Conservation (phyloP, 305 asterid species). For the Fraxinus dipetala region DNA sequence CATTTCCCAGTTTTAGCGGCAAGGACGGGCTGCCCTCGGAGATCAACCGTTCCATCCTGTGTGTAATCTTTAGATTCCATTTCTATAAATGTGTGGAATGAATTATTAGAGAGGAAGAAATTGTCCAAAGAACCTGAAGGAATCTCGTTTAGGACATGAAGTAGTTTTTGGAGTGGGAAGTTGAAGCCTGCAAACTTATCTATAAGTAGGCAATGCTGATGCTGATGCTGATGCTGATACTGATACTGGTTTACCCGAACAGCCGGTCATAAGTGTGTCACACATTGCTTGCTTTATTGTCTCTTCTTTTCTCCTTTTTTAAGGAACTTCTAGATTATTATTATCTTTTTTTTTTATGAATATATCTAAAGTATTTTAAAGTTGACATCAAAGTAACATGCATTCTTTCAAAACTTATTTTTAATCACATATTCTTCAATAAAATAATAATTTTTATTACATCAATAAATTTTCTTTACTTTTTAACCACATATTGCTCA, state of each 20-base stretch:
- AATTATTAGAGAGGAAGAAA: not conserved
- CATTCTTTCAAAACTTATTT: no score
- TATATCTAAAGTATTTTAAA: not conserved
- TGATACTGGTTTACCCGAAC: slow-evolving; percentile 20
- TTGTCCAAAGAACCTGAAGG: slow-evolving; percentile 14
- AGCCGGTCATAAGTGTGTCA: slow-evolving; percentile 22
- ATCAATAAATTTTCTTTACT: no score
- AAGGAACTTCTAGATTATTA: not conserved
- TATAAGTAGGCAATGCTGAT: slow-evolving; percentile 32
- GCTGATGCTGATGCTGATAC: not conserved
- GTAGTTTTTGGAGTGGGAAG: slow-evolving; percentile 22
- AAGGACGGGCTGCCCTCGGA: slow-evolving; percentile 59
- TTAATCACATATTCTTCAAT: no score
- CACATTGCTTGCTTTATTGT: not conserved
- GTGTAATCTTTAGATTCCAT: slow-evolving; percentile 63
- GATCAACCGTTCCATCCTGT: slow-evolving; percentile 73
- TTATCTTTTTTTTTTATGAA: not conserved
- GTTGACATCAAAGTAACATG: not conserved
- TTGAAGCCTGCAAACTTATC: slow-evolving; percentile 6
- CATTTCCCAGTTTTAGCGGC: slow-evolving; percentile 72
- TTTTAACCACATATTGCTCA: no score
- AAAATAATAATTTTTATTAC: no score
- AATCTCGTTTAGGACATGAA: slow-evolving; percentile 18
- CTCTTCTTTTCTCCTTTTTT: not conserved
- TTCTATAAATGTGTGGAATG: not conserved